These are phyloP conservation scores for Vaccinium myrtillus DNA, from an alignment of 148 eudicot species.

Conservation along the genomic window DNA sequence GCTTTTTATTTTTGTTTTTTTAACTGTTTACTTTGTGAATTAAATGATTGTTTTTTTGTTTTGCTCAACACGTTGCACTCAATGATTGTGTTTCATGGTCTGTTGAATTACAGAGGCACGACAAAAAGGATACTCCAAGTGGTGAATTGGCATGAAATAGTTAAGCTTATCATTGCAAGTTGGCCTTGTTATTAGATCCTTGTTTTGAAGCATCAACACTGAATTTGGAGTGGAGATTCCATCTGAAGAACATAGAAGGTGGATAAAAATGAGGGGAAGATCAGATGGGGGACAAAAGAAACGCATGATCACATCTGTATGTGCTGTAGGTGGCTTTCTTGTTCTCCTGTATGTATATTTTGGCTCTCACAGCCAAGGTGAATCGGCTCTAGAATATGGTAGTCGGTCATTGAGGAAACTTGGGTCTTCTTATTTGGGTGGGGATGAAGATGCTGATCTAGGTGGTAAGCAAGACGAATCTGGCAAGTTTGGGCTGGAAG, in stretches of 20 bases:
- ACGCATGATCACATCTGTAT: constrained; percentile 58
- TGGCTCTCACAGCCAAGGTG: constrained; percentile 68
- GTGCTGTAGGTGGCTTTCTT: constrained; percentile 49
- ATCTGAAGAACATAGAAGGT: constrained; percentile 7
- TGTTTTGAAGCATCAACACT: constrained; percentile 15
- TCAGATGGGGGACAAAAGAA: constrained; percentile 84
- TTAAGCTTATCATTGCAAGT: neutral
- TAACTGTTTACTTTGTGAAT: constrained; percentile 1
- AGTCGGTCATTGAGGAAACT: constrained; percentile 78
- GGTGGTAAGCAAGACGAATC: constrained; percentile 58
- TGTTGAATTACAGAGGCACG: neutral
- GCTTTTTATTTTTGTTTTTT: neutral
- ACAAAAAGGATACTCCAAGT: neutral
- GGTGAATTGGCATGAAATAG: neutral
- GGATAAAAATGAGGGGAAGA: constrained; percentile 71
- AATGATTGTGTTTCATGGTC: neutral
- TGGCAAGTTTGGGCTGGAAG: constrained; percentile 51
- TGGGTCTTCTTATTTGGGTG: constrained; percentile 80
- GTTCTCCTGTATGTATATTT: constrained; percentile 72
- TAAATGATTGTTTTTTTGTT: constrained; percentile 4
- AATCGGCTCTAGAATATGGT: constrained; percentile 89
- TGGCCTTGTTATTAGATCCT: constrained; percentile 18
- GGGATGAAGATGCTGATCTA: constrained; percentile 75
- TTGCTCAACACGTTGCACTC: neutral
- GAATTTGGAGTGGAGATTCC: constrained; percentile 4